Percentiles rank a stretch among this genome's conserved stretches.
Conservation (phyloP, 2,329 filamentous ascomycete species). For the Cercospora sp. region DNA sequence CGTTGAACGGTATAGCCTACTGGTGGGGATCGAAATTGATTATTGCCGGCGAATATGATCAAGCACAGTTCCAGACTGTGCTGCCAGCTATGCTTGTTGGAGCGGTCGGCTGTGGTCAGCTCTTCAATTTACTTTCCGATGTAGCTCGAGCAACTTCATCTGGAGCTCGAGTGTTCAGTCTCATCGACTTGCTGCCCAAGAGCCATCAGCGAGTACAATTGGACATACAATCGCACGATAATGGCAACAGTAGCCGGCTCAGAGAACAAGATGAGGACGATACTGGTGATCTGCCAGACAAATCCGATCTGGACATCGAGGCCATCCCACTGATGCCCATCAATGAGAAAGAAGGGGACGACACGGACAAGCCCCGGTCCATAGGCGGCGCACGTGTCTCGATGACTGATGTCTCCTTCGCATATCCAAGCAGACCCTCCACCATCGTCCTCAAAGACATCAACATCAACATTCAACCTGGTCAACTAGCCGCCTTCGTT, state of each 20-base stretch:
- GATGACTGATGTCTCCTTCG: constrained; percentile 10
- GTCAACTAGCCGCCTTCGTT: constrained; percentile 46
- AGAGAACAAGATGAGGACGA: background rate
- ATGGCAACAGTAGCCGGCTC: background rate
- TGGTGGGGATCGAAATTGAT: constrained; percentile 78
- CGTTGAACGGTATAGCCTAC: constrained; percentile 73
- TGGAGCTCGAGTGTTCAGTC: background rate
- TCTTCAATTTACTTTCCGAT: constrained; percentile 60
- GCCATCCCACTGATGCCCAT: constrained; percentile 1
- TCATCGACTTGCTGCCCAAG: background rate
- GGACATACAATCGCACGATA: background rate
- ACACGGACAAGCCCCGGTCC: background rate
- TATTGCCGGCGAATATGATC: constrained; percentile 63
- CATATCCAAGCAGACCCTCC: constrained; percentile 5
- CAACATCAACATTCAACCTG: constrained; percentile 9
- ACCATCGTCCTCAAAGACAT: background rate
- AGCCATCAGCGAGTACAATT: background rate
- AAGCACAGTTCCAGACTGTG: constrained; percentile 71
- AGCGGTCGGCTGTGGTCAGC: constrained; percentile 70
- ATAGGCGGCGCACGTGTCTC: background rate
- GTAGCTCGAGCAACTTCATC: constrained; percentile 3
- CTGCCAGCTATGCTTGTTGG: constrained; percentile 70
- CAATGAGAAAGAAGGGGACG: background rate
- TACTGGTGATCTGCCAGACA: background rate
- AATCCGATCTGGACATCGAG: background rate